Conservation (phyloP, 805 yeast species). For the Candida suzukii region DNA sequence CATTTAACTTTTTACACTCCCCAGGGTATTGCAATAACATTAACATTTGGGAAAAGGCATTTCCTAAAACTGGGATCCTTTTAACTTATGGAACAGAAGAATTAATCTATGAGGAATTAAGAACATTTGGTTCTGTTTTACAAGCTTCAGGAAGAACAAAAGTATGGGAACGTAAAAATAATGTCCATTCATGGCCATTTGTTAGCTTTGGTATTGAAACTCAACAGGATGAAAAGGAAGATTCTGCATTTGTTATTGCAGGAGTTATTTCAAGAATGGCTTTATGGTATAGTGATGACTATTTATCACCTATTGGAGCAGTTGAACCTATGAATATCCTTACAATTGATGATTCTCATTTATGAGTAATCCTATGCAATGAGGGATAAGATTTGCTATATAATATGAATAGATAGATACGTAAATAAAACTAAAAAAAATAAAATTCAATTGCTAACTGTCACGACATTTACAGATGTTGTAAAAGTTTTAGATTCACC, state of each 20-base stretch:
- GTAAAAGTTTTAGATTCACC: not conserved
- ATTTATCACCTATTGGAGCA: slow-evolving; percentile 16
- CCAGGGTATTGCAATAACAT: slow-evolving; percentile 25
- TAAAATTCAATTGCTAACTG: no score
- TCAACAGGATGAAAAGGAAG: slow-evolving; percentile 34
- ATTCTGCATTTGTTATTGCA: slow-evolving; percentile 31
- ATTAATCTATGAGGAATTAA: slow-evolving; percentile 29
- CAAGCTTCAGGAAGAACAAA: slow-evolving; percentile 23
- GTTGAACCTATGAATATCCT: slow-evolving; percentile 26
- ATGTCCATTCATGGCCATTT: slow-evolving; percentile 45
- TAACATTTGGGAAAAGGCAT: slow-evolving; percentile 32
- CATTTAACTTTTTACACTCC: slow-evolving; percentile 19
- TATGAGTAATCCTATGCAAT: slow-evolving; percentile 6
- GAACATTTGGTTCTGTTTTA: slow-evolving; percentile 22
- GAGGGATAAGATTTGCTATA: no score
- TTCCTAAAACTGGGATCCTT: slow-evolving; percentile 35
- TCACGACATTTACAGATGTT: no score
- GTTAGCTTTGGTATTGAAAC: slow-evolving; percentile 33
- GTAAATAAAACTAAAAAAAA: no score
- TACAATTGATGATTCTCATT: slow-evolving; percentile 25
- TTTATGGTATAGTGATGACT: slow-evolving; percentile 30
- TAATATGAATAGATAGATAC: no score
- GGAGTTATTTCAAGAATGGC: slow-evolving; percentile 36
- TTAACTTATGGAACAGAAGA: slow-evolving; percentile 39
- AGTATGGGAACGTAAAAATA: slow-evolving; percentile 25